Evolutionary conservation across 148 eudicot genomes (phyloP).

Genomic region (Rhododendron simsii): DNA sequence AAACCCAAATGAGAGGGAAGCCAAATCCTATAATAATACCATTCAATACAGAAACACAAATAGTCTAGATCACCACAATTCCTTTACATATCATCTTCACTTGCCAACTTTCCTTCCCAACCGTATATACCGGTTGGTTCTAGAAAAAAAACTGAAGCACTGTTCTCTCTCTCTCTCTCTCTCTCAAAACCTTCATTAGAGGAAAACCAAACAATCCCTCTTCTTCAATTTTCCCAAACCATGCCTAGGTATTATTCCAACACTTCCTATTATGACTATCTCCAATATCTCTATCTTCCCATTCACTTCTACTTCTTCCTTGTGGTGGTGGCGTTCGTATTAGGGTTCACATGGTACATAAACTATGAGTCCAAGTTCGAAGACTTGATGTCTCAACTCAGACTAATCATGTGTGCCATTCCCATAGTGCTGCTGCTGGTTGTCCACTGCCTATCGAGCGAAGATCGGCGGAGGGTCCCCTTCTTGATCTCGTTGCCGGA

Average conservation of each 20-base stretch:
- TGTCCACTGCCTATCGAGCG: slow-evolving; percentile 51
- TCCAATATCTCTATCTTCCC: slow-evolving; percentile 39
- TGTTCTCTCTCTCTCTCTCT: neutral
- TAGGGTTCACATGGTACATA: slow-evolving; percentile 57
- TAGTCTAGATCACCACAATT: neutral
- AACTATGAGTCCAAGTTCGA: slow-evolving; percentile 51
- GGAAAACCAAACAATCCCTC: neutral
- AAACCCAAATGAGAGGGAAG: neutral
- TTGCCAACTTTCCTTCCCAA: neutral
- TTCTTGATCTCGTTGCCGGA: slow-evolving; percentile 44
- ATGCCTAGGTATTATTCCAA: slow-evolving; percentile 50
- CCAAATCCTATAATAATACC: neutral
- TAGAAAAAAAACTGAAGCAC: neutral
- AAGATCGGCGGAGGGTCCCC: slow-evolving; percentile 30
- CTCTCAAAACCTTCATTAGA: neutral
- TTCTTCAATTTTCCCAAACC: neutral
- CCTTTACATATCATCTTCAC: neutral
- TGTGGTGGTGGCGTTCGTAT: slow-evolving; percentile 31
- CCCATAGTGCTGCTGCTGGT: slow-evolving; percentile 52
- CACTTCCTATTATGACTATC: slow-evolving; percentile 41
- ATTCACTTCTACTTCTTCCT: slow-evolving; percentile 53
- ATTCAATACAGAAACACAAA: too few relatives aligned
- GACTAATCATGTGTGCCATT: slow-evolving; percentile 39
- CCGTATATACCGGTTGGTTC: neutral
- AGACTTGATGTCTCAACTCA: slow-evolving; percentile 47